Percentiles rank a stretch among this genome's conserved stretches.
Conservation (phyloP, 257 asterid genomes). For the Anisodus tanguticus region DNA sequence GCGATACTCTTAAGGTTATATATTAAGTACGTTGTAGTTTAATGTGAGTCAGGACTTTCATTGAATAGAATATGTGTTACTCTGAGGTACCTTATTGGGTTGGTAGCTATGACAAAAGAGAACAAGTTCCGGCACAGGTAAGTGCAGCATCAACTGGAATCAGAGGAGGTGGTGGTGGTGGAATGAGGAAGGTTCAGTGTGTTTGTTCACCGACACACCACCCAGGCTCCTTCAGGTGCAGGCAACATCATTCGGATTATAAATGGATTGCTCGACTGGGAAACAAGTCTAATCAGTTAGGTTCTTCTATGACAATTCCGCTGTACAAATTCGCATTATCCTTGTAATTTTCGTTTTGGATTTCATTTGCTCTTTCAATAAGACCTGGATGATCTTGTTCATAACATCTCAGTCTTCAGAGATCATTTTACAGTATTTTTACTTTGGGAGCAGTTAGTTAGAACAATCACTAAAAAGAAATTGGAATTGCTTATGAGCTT, state of each 20-base stretch:
- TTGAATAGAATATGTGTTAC: slow-evolving; percentile 39
- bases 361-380: neutral
- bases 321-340: neutral
- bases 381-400: neutral
- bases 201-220: slow-evolving; percentile 50
- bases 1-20: neutral
- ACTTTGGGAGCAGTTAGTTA: too few species aligned
- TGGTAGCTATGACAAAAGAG: neutral
- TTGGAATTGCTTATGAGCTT: too few species aligned
- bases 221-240: slow-evolving; percentile 47
- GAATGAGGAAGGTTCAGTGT: slow-evolving; percentile 36
- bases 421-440: too few species aligned
- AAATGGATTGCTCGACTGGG: slow-evolving; percentile 41
- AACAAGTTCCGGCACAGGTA: slow-evolving; percentile 20
- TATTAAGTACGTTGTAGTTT: neutral
- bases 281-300: slow-evolving; percentile 22
- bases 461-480: too few species aligned
- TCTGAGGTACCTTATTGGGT: slow-evolving; percentile 23
- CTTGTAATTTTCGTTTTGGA: neutral
- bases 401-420: neutral
- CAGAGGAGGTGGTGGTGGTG: slow-evolving; percentile 16
- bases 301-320: neutral
- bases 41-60: slow-evolving; percentile 28
- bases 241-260: slow-evolving; percentile 43
- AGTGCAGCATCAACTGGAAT: neutral